Conservation (phyloP, 1,139 yeast species). For the Nadsonia starkeyi-henricii region DNA sequence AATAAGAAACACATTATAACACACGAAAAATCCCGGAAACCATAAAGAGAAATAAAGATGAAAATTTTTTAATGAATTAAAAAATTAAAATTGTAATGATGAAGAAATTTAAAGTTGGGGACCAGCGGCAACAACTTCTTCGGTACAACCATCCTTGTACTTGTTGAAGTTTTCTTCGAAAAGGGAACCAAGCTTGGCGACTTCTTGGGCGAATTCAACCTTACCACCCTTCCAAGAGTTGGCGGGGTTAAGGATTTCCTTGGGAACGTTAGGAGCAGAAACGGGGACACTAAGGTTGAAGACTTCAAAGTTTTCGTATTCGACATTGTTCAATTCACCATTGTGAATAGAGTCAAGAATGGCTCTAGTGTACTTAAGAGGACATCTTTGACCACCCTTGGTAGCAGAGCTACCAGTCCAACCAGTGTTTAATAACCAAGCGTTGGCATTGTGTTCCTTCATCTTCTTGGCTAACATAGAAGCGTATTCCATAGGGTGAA, state of each 20-base stretch:
- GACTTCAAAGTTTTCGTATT: slow-evolving; percentile 72
- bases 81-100: background rate
- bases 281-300: slow-evolving; percentile 85
- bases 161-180: slow-evolving; percentile 78
- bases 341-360: slow-evolving; percentile 90
- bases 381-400: slow-evolving; percentile 94
- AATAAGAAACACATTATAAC: too few relatives aligned
- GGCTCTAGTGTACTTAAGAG: slow-evolving; percentile 95
- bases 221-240: slow-evolving; percentile 68
- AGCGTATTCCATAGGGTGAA: slow-evolving; percentile 97
- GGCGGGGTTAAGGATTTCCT: slow-evolving; percentile 76
- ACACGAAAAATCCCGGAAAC: too few relatives aligned
- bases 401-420: slow-evolving; percentile 95
- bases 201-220: slow-evolving; percentile 55
- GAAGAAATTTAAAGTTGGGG: slow-evolving; percentile 29
- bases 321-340: slow-evolving; percentile 69
- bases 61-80: too few relatives aligned
- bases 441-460: slow-evolving; percentile 73
- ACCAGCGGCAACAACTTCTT: slow-evolving; percentile 87
- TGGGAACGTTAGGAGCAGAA: slow-evolving; percentile 68
- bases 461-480: slow-evolving; percentile 93
- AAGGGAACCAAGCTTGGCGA: slow-evolving; percentile 57
- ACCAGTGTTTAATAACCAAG: slow-evolving; percentile 96
- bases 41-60: too few relatives aligned
- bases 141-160: slow-evolving; percentile 71